These are phyloP conservation scores for Diplodia seriata DNA, from an alignment of 2,329 filamentous ascomycete species.

Conservation along the genomic window DNA sequence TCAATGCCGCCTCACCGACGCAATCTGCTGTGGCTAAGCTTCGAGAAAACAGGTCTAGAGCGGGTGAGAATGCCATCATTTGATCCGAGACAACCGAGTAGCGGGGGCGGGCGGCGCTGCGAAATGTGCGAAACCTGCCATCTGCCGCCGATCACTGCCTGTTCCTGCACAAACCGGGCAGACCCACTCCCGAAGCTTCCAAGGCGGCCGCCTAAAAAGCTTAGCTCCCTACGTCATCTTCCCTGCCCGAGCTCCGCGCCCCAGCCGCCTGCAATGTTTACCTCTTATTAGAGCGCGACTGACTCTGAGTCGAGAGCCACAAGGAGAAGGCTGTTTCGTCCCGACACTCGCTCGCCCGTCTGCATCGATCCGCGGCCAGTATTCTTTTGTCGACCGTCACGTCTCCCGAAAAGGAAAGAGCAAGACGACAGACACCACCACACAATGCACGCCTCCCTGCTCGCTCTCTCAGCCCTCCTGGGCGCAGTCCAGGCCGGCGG, in stretches of 20 bases:
- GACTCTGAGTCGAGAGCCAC: background rate
- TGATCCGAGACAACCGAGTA: slow-evolving; percentile 23
- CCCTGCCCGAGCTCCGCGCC: background rate
- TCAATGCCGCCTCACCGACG: no score
- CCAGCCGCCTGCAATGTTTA: slow-evolving; percentile 8
- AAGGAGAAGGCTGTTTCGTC: background rate
- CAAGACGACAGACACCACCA: background rate
- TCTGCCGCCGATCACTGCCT: slow-evolving; percentile 17
- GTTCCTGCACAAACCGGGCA: slow-evolving; percentile 8
- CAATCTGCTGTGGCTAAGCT: background rate
- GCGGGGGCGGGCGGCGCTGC: background rate
- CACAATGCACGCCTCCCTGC: background rate
- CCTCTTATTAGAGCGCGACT: background rate
- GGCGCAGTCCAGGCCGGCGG: background rate
- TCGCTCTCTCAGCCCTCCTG: background rate
- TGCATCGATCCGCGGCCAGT: background rate
- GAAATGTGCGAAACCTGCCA: slow-evolving; percentile 24
- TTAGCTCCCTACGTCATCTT: slow-evolving; percentile 17
- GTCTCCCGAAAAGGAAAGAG: background rate
- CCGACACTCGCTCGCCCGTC: background rate
- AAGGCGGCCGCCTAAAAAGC: slow-evolving; percentile 24
- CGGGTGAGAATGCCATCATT: slow-evolving; percentile 14
- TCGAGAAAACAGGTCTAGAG: slow-evolving; percentile 3
- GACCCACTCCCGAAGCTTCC: background rate
- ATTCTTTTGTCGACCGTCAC: background rate